Evolutionary conservation across 2,329 filamentous ascomycete genomes (phyloP).

Genomic region (Chlorencoelia australis): DNA sequence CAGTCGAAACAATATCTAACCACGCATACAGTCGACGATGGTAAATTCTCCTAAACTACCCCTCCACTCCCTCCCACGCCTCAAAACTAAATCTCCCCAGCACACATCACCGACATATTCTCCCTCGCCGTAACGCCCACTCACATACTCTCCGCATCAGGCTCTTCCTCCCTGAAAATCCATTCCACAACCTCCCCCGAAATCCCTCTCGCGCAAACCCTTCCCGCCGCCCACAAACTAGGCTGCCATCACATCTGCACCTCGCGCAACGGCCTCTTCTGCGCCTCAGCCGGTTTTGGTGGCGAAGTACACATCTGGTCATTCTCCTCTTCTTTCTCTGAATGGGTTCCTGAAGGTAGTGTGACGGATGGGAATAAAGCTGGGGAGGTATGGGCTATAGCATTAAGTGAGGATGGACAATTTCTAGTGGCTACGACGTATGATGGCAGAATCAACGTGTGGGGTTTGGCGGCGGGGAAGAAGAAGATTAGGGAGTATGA

Average conservation of each 20-base stretch:
- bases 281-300: constrained; percentile 79
- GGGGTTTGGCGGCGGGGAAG: constrained; percentile 58
- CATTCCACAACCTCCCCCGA: constrained; percentile 63
- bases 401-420: constrained; percentile 72
- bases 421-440: constrained; percentile 82
- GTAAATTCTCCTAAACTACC: constrained; percentile 36
- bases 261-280: constrained; percentile 56
- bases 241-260: constrained; percentile 86
- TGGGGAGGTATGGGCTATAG: constrained; percentile 78
- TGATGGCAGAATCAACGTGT: constrained; percentile 82
- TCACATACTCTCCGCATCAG: constrained; percentile 73
- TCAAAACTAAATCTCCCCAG: constrained; percentile 35
- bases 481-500: constrained; percentile 75
- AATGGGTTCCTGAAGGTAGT: constrained; percentile 41
- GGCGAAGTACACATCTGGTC: constrained; percentile 83
- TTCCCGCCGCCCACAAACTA: constrained; percentile 71
- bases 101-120: constrained; percentile 78
- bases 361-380: constrained; percentile 45
- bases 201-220: constrained; percentile 69
- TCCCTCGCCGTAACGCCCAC: constrained; percentile 66
- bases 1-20: constrained; percentile 98
- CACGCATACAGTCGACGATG: constrained; percentile 80
- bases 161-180: constrained; percentile 71
- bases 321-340: constrained; percentile 39
- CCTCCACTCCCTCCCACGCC: constrained; percentile 1